These are phyloP conservation scores for Casuarina equisetifolia DNA, from an alignment of 306 rosid species.

Conservation along the genomic window DNA sequence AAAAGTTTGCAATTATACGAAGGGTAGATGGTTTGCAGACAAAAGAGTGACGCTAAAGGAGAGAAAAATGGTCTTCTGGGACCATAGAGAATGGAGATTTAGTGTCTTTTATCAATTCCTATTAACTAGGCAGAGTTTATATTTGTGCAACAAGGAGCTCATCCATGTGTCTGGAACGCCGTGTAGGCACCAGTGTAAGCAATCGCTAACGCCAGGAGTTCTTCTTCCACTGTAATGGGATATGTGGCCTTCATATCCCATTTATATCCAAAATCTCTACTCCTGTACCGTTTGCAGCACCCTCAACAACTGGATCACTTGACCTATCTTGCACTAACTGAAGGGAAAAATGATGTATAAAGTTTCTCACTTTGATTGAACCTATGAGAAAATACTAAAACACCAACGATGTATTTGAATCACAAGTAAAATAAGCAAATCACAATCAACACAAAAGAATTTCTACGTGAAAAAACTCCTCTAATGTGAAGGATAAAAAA, in stretches of 20 bases:
- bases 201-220: slow-evolving; percentile 58
- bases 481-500: no score
- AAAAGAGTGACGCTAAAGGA: not conserved
- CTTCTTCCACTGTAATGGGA: slow-evolving; percentile 69
- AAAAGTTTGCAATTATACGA: slow-evolving; percentile 74
- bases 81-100: slow-evolving; percentile 39
- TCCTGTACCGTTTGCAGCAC: slow-evolving; percentile 74
- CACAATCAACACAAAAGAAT: no score
- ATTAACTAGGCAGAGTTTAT: slow-evolving; percentile 31
- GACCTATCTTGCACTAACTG: slow-evolving; percentile 61
- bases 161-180: slow-evolving; percentile 93
- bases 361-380: no score
- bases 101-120: slow-evolving; percentile 1
- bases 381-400: no score
- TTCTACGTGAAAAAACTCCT: no score
- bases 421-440: no score
- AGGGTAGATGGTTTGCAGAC: slow-evolving; percentile 89
- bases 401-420: no score
- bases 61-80: slow-evolving; percentile 30
- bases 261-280: slow-evolving; percentile 70
- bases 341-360: no score
- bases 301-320: slow-evolving; percentile 51
- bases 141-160: slow-evolving; percentile 81
- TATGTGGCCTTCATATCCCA: slow-evolving; percentile 92
- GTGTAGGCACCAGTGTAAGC: slow-evolving; percentile 96